phyloP scores from a whole-genome alignment of 495 filamentous ascomycete species.

The Pyrenopolyporus hunteri region DNA sequence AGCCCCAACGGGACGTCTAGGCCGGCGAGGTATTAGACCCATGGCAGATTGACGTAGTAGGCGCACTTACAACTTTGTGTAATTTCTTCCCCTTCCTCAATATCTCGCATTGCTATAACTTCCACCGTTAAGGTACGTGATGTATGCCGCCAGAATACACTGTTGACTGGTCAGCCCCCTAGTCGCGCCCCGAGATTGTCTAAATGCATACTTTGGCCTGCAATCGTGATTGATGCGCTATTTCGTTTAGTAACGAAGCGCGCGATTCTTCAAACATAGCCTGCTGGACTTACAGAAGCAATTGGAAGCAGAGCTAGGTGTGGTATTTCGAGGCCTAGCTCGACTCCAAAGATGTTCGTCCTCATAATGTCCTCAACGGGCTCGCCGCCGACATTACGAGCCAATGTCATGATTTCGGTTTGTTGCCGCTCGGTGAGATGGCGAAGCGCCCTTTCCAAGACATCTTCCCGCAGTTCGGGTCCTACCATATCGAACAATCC shows the following conservation, averaged over 20 bases:
- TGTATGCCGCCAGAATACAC: constrained; percentile 46
- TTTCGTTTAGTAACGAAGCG: not conserved
- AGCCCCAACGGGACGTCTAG: constrained; percentile 45
- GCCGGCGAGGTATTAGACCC: not conserved
- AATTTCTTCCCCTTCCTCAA: constrained; percentile 44
- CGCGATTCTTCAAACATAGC: not conserved
- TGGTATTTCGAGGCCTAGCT: constrained; percentile 39
- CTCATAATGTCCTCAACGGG: constrained; percentile 72
- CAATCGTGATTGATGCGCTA: constrained; percentile 48
- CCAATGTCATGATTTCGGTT: constrained; percentile 44
- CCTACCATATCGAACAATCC: constrained; percentile 39
- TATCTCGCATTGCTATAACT: constrained; percentile 43
- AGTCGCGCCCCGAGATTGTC: too few species aligned
- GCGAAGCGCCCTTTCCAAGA: constrained; percentile 35
- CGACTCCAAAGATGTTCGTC: constrained; percentile 57
- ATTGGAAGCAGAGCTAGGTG: constrained; percentile 41
- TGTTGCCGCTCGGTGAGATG: constrained; percentile 33
- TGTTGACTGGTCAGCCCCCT: constrained; percentile 20
- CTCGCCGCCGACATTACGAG: constrained; percentile 74
- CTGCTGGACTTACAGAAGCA: constrained; percentile 38
- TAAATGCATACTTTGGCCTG: constrained; percentile 40
- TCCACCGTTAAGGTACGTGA: constrained; percentile 38
- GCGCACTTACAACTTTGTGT: constrained; percentile 43
- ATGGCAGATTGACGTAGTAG: not conserved
- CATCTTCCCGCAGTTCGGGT: constrained; percentile 13